phyloP scores from a whole-genome alignment of 1,284 basidiomycete species.

The Puccinia triticina region DNA sequence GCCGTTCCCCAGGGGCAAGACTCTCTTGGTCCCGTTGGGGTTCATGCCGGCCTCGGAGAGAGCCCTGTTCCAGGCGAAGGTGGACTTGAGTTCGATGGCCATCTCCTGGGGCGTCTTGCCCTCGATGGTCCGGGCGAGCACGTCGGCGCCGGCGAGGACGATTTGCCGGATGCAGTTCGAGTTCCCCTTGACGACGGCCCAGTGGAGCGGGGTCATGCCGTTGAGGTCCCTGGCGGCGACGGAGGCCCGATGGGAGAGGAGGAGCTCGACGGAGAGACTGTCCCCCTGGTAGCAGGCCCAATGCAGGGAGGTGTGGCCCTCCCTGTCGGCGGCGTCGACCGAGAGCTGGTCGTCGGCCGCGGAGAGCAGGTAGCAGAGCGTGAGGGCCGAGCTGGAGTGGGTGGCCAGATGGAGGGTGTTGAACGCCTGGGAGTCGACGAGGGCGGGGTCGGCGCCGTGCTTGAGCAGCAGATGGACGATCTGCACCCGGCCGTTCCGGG shows the following conservation, averaged over 20 bases:
- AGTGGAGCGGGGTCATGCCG: slow-evolving; percentile 89
- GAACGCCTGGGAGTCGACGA: slow-evolving; percentile 91
- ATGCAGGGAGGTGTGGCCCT: slow-evolving; percentile 94
- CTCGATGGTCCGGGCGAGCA: slow-evolving; percentile 77
- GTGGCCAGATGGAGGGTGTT: slow-evolving; percentile 93
- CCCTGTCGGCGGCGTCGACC: slow-evolving; percentile 73
- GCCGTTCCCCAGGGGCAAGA: slow-evolving; percentile 52
- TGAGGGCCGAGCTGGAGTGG: slow-evolving; percentile 91
- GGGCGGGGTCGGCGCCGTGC: slow-evolving; percentile 87
- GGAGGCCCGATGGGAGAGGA: slow-evolving; percentile 84
- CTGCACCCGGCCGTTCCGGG: slow-evolving; percentile 90
- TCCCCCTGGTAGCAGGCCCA: slow-evolving; percentile 99
- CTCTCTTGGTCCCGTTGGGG: slow-evolving; percentile 55
- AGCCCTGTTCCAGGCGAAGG: slow-evolving; percentile 83
- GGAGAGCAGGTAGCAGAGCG: slow-evolving; percentile 79
- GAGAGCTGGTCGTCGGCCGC: slow-evolving; percentile 53
- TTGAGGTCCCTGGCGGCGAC: slow-evolving; percentile 74
- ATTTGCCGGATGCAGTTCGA: slow-evolving; percentile 78
- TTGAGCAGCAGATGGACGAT: slow-evolving; percentile 86
- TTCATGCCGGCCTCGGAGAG: slow-evolving; percentile 72
- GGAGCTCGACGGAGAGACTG: slow-evolving; percentile 85
- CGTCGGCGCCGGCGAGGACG: slow-evolving; percentile 79
- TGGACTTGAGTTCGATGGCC: slow-evolving; percentile 87
- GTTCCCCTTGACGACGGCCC: slow-evolving; percentile 98
- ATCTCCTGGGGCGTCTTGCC: slow-evolving; percentile 90